Percentiles rank a stretch among this genome's conserved stretches.
Evolutionary conservation across 805 yeast species (phyloP).

Genomic region (Henningerozyma blattae): DNA sequence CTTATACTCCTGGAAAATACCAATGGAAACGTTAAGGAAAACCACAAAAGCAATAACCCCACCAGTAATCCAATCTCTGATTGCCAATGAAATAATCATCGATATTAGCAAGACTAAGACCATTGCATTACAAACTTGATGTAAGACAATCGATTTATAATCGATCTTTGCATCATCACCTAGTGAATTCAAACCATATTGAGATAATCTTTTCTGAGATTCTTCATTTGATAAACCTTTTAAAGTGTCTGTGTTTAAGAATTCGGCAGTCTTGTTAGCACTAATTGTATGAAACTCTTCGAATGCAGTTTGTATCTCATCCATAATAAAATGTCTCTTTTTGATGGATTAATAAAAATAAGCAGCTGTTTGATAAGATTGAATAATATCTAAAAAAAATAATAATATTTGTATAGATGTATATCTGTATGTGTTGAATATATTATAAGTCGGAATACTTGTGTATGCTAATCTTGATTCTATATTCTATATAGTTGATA

Average conservation of each 20-base stretch:
- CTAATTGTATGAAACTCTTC: conserved; percentile 42
- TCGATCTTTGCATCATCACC: conserved; percentile 68
- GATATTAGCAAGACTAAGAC: conserved; percentile 81
- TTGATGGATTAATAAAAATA: too few species aligned
- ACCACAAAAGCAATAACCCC: conserved; percentile 85
- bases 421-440: too few species aligned
- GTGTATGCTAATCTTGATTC: too few species aligned
- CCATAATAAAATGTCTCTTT: too few species aligned
- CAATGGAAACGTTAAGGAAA: conserved; percentile 83
- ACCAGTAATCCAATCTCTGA: conserved; percentile 93
- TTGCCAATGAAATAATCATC: conserved; percentile 71
- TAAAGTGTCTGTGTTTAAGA: conserved; percentile 46
- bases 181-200: conserved; percentile 73
- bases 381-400: too few species aligned
- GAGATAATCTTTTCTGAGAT: conserved; percentile 49
- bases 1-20: conserved; percentile 91
- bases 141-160: conserved; percentile 55
- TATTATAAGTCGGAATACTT: too few species aligned
- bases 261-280: conserved; percentile 46
- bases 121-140: conserved; percentile 85
- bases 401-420: too few species aligned
- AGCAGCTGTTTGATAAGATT: too few species aligned
- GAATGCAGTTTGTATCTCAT: conserved; percentile 4
- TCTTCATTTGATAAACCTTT: conserved; percentile 61
- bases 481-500: too few species aligned